These are phyloP conservation scores for Nitzschia putrida DNA, from an alignment of 108 stramenopile species.

Conservation along the genomic window DNA sequence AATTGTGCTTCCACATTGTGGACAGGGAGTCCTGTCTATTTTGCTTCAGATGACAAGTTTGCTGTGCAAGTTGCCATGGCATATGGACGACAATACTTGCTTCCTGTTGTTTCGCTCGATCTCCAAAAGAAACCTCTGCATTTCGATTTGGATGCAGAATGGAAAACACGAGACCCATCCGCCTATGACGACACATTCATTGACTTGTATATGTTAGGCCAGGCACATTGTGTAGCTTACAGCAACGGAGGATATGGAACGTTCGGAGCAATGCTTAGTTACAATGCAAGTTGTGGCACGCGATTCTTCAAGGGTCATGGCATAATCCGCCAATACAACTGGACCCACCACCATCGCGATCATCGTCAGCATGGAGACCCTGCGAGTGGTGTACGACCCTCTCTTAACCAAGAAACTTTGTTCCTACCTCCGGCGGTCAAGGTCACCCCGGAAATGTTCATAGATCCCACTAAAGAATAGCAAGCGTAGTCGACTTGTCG, in stretches of 20 bases:
- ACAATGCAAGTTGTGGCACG: slow-evolving; percentile 32
- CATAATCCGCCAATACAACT: too few species aligned
- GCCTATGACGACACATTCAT: slow-evolving; percentile 43
- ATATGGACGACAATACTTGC: slow-evolving; percentile 12
- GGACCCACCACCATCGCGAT: too few species aligned
- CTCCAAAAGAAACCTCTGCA: slow-evolving; percentile 32
- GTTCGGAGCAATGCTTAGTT: slow-evolving; percentile 33
- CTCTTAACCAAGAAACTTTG: too few species aligned
- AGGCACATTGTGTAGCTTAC: slow-evolving; percentile 35
- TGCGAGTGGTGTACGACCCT: too few species aligned
- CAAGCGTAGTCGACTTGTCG: too few species aligned
- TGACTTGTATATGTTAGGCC: slow-evolving; percentile 41
- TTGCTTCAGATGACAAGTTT: slow-evolving; percentile 37
- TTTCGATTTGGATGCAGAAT: slow-evolving; percentile 35
- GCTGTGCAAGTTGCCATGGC: slow-evolving; percentile 23
- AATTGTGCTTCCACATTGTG: slow-evolving; percentile 41
- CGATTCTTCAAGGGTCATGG: slow-evolving; percentile 15
- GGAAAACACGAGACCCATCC: slow-evolving; percentile 26
- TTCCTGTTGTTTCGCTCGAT: slow-evolving; percentile 12
- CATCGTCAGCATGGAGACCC: too few species aligned
- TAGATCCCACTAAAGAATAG: too few species aligned
- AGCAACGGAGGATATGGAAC: slow-evolving; percentile 45
- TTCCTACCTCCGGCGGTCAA: too few species aligned
- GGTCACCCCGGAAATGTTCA: too few species aligned
- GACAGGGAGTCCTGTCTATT: slow-evolving; percentile 37